Evolutionary conservation across 495 filamentous ascomycete species (phyloP).

Genomic region (Penicillium waksmanii): DNA sequence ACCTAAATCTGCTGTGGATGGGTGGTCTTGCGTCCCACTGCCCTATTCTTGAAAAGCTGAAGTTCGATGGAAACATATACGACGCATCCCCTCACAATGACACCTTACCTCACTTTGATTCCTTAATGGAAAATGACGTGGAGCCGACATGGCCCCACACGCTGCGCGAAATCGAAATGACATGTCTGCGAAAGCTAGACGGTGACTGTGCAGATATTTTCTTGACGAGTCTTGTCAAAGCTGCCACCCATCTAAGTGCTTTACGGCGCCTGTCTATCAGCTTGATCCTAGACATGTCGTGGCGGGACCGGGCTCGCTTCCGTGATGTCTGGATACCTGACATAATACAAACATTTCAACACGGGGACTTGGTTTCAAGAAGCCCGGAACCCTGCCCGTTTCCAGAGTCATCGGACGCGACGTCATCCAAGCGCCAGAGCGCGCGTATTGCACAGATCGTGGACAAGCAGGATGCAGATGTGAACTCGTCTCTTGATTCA

Average conservation of each 20-base stretch:
- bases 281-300: constrained; percentile 72
- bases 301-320: constrained; percentile 76
- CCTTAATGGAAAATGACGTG: constrained; percentile 60
- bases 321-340: constrained; percentile 45
- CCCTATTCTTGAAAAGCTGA: constrained; percentile 66
- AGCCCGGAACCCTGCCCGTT: background rate
- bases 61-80: constrained; percentile 73
- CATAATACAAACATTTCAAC: constrained; percentile 1
- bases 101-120: constrained; percentile 69
- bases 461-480: constrained; percentile 24
- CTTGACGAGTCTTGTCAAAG: constrained; percentile 73
- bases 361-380: background rate
- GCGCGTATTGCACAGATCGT: constrained; percentile 41
- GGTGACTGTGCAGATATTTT: constrained; percentile 67
- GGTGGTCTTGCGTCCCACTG: constrained; percentile 62
- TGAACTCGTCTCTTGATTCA: background rate
- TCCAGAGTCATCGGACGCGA: constrained; percentile 2
- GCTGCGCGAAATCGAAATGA: constrained; percentile 70
- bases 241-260: constrained; percentile 61
- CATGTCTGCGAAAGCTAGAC: constrained; percentile 73
- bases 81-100: constrained; percentile 63
- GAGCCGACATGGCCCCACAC: constrained; percentile 75
- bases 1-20: constrained; percentile 73
- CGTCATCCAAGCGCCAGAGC: constrained; percentile 46
- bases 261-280: constrained; percentile 71